Conservation (phyloP, 202 grass and related monocot genomes). For the Carex sylvatica region DNA sequence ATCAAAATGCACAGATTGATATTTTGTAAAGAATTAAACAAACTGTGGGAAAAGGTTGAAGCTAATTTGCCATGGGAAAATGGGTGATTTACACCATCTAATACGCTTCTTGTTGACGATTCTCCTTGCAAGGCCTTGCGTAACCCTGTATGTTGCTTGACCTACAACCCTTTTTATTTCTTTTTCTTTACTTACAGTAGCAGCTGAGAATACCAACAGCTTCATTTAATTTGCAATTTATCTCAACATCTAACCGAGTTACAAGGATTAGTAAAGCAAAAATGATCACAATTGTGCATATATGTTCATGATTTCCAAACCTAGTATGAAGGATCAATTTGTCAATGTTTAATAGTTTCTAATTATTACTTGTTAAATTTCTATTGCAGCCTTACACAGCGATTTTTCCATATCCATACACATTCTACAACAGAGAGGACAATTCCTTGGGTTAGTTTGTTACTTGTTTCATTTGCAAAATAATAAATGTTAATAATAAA, state of each 20-base stretch:
- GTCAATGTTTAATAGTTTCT: too few relatives aligned
- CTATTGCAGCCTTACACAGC: too few relatives aligned
- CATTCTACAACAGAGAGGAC: too few relatives aligned
- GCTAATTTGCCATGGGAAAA: neutral
- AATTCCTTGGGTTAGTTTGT: too few relatives aligned
- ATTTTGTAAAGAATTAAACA: constrained; percentile 71
- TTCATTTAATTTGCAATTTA: neutral
- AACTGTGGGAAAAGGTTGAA: constrained; percentile 51
- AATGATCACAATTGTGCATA: neutral
- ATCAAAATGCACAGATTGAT: constrained; percentile 85
- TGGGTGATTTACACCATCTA: constrained; percentile 70
- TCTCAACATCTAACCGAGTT: neutral
- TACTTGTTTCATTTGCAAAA: too few relatives aligned
- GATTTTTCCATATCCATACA: too few relatives aligned
- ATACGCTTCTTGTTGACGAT: constrained; percentile 93
- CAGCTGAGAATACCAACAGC: neutral
- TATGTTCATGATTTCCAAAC: too few relatives aligned
- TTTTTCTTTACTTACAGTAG: neutral
- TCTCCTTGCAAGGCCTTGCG: constrained; percentile 81
- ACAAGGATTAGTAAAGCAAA: neutral
- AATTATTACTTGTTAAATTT: too few relatives aligned
- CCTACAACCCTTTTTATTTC: neutral
- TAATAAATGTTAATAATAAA: too few relatives aligned
- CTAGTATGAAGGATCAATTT: too few relatives aligned
- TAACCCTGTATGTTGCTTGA: constrained; percentile 55